Evolutionary conservation across 345 rosid species (phyloP), one percentile per base, ranked within the genome.

Genomic region (Triadica sebifera): DNA sequence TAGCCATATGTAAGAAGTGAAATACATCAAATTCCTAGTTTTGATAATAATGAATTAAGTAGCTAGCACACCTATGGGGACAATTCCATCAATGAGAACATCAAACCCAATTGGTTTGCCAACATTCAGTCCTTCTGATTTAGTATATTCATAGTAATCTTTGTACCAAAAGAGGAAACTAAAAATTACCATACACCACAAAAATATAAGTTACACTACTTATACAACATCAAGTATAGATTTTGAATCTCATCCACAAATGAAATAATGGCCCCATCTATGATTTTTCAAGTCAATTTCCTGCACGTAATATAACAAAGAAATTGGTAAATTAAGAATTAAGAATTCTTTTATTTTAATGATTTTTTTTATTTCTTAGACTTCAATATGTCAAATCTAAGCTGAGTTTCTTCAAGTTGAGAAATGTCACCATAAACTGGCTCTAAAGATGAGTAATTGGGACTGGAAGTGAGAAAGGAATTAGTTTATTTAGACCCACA

Each of bases 251-350:
- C 70, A 93, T 98, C 90, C 99, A 57, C 99, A 95, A 38, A 95
- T 75, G 79, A 95, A 95, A 80, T 95, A 95, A 71, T 93, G 98
- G 47, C 98, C 98, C 98, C 99, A 93, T 85, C 62, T 88, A 76
- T 90, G 97, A 81, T 91, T 85, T 86, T 90, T 81, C 89, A 96
- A 83, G 84, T 96, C 98, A 72, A 96, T 78, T 73, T 82, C 94
- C 99, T 95, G 90, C 78, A 84, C n/a, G n/a, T n/a, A n/a, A n/a
- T n/a, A n/a, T n/a, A n/a, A n/a, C n/a, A n/a, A n/a, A n/a, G n/a
- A n/a, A n/a, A n/a, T n/a, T n/a, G n/a, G n/a, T n/a, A n/a, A n/a
- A n/a, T n/a, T n/a, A n/a, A n/a, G n/a, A n/a, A n/a, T n/a, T n/a
- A n/a, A n/a, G n/a, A n/a, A n/a, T n/a, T n/a, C n/a, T n/a, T n/a